Conservation (phyloP, 2,329 filamentous ascomycete genomes). For the Sclerotinia glacialis region DNA sequence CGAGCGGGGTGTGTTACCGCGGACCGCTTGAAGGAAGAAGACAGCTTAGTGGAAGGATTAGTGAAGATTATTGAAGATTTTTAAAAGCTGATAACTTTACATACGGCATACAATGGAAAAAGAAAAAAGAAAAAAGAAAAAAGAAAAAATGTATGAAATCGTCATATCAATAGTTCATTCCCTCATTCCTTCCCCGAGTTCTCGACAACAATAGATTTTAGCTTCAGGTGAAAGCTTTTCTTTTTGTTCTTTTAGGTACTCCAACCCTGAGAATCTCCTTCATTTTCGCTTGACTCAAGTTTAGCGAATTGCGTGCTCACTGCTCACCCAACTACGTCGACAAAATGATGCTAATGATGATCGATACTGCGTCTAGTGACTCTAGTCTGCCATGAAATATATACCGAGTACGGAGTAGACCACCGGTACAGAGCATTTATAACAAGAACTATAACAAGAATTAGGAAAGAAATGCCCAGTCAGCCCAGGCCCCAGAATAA, state of each 20-base stretch:
- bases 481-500: no score
- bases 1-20: no score
- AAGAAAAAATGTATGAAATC: neutral
- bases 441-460: no score
- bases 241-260: neutral
- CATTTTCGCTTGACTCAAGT: neutral
- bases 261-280: neutral
- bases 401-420: neutral
- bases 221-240: slow-evolving; percentile 1
- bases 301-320: slow-evolving; percentile 18
- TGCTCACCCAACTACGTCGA: slow-evolving; percentile 11
- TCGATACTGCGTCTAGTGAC: neutral
- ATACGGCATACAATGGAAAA: neutral
- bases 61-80: neutral
- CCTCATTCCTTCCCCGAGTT: neutral
- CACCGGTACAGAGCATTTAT: no score
- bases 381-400: neutral
- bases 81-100: no score
- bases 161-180: neutral
- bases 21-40: no score
- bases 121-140: no score
- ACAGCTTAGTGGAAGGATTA: neutral
- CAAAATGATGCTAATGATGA: slow-evolving; percentile 2
- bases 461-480: neutral
- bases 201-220: neutral